These are phyloP conservation scores for Usnea hakonensis DNA, from an alignment of 495 filamentous ascomycete genomes.

Conservation along the genomic window DNA sequence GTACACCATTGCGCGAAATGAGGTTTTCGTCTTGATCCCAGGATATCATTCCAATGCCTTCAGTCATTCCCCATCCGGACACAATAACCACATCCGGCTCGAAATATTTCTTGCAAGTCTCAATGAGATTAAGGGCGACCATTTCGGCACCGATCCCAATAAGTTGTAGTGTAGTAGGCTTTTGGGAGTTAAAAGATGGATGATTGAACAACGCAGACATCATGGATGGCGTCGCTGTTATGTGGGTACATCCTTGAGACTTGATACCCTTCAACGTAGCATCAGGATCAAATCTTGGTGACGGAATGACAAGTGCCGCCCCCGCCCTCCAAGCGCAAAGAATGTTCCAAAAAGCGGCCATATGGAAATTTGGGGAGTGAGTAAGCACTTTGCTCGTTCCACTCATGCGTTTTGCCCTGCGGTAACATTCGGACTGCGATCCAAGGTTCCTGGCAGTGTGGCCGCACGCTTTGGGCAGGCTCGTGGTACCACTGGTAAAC, in stretches of 20 bases:
- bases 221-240: slow-evolving; percentile 33
- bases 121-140: slow-evolving; percentile 27
- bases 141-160: slow-evolving; percentile 29
- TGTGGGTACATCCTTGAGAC: slow-evolving; percentile 27
- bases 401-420: slow-evolving; percentile 13
- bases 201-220: slow-evolving; percentile 27
- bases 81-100: slow-evolving; percentile 28
- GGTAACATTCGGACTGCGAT: slow-evolving; percentile 20
- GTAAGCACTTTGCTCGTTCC: slow-evolving; percentile 27
- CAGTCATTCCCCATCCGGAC: slow-evolving; percentile 40
- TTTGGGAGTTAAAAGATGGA: slow-evolving; percentile 18
- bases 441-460: slow-evolving; percentile 27
- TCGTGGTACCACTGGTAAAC: slow-evolving; percentile 39
- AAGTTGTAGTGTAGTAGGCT: slow-evolving; percentile 24
- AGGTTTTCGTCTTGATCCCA: slow-evolving; percentile 18
- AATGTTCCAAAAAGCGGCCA: slow-evolving; percentile 30
- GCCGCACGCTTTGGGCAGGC: slow-evolving; percentile 36
- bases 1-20: slow-evolving; percentile 18
- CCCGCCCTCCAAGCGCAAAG: slow-evolving; percentile 32
- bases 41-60: slow-evolving; percentile 30
- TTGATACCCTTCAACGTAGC: slow-evolving; percentile 28
- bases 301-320: slow-evolving; percentile 30
- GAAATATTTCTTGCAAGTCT: slow-evolving; percentile 25
- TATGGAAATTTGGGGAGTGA: slow-evolving; percentile 32
- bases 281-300: slow-evolving; percentile 28